Base-by-base conservation (phyloP, 2,329 filamentous ascomycete genomes). In the Ophiosphaerella korrae region DNA sequence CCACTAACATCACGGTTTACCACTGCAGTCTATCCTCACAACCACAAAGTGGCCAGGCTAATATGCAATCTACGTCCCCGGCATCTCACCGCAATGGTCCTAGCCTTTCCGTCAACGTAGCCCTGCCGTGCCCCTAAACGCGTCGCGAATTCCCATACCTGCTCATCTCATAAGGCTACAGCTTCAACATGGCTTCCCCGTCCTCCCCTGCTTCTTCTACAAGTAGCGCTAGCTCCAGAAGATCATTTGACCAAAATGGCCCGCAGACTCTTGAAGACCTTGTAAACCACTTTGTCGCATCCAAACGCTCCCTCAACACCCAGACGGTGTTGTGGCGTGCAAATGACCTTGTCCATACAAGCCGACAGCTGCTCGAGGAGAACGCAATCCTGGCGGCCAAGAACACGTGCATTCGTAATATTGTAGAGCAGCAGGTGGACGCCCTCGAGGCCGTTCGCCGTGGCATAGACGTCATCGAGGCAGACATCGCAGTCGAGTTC, bases 301-400 rank as follows among this genome's bases (percentile, higher is more conserved):
- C 93, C 7, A 97, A 97, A 72, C 86, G 90, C 38, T 92, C 92
- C 1, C 82, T 97, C 4, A 89, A 89, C 13, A 91, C 91, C 9
- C 92, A 95, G 71, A 85, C 82, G 36, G 86, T 89, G 53, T 90
- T 97, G 44, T 87, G 90, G 70, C 89, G 90, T 52, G 92, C 92
- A 58, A 92, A 94, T 68, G 89, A 95, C 66, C 86, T 97, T 48
- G 88, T 94, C 38, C 90, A 85, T 16, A 80, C 84, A 12, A 90
- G 92, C 4, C 87, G 91, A 31, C 78, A 82, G 29, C 84, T 90
- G 31, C 81, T 96, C 58, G 90, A 96, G 68, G 88, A 94, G 61
- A 87, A 87, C 41, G 87, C 90, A 45, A 80, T 92, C 8, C 81
- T 95, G 3, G 82, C 83, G 18, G 78, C 78, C 5, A 78, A 76